Percentiles rank a stretch among this genome's conserved stretches.
These are phyloP conservation scores for Talaromyces albobiverticillius DNA, from an alignment of 2,329 filamentous ascomycete species.

Conservation along the genomic window DNA sequence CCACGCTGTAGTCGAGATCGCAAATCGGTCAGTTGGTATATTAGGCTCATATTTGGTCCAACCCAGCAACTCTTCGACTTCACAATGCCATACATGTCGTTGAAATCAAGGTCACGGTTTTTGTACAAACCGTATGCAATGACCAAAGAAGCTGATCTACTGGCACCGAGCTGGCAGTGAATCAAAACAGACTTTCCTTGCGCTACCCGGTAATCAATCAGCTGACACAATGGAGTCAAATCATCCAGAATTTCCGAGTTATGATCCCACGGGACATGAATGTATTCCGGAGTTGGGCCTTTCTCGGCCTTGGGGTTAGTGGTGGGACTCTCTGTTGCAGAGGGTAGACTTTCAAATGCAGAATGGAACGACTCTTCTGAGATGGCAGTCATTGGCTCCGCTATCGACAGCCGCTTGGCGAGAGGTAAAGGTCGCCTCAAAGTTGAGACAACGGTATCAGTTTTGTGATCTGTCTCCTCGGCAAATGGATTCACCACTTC, in stretches of 20 bases:
- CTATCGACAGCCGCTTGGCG: constrained; percentile 33
- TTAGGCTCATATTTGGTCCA: constrained; percentile 66
- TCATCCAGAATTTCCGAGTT: constrained; percentile 67
- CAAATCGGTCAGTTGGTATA: constrained; percentile 67
- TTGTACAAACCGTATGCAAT: constrained; percentile 66
- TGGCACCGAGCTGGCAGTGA: constrained; percentile 65
- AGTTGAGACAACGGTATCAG: constrained; percentile 41
- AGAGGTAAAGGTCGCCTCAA: constrained; percentile 41
- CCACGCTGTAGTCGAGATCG: constrained; percentile 41
- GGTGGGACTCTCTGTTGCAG: constrained; percentile 26
- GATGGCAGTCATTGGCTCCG: constrained; percentile 43
- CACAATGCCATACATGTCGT: constrained; percentile 63
- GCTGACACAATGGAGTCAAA: constrained; percentile 56
- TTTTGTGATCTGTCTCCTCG: constrained; percentile 23
- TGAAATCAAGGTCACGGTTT: constrained; percentile 59
- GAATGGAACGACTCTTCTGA: constrained; percentile 51
- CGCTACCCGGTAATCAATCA: constrained; percentile 59
- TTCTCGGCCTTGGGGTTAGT: constrained; percentile 30
- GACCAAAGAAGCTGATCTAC: constrained; percentile 63
- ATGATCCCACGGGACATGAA: constrained; percentile 65
- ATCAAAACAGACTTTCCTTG: constrained; percentile 60
- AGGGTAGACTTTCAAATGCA: constrained; percentile 40
- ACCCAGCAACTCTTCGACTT: constrained; percentile 66
- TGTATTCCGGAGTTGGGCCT: constrained; percentile 56
- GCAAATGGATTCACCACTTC: constrained; percentile 62